Evolutionary conservation across 129 eudicot species (phyloP).

Genomic region (Tagetes erecta): DNA sequence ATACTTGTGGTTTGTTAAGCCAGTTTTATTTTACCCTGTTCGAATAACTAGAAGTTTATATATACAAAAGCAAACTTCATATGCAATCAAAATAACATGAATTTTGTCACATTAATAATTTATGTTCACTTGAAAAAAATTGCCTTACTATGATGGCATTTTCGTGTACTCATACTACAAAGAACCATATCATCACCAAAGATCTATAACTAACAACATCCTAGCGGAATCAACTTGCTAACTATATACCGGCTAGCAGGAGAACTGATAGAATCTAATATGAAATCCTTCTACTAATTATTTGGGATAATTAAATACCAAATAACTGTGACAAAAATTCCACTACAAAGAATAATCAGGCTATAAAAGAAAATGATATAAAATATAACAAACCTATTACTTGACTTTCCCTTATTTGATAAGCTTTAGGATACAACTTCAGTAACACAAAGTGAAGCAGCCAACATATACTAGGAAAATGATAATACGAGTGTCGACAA

Average conservation of each 20-base stretch:
- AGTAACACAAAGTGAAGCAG: conserved; percentile 50
- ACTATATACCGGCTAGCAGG: neutral
- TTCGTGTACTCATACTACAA: neutral
- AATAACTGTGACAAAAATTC: neutral
- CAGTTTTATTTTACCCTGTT: neutral
- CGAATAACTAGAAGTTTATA: neutral
- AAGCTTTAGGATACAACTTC: conserved; percentile 50
- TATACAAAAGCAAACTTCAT: neutral
- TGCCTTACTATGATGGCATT: no score
- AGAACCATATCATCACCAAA: neutral
- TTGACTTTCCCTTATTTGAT: conserved; percentile 48
- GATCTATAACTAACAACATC: neutral
- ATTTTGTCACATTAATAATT: no score
- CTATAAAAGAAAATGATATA: conserved; percentile 2
- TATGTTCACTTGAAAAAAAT: no score
- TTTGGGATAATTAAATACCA: neutral
- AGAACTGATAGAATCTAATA: neutral
- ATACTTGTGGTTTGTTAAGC: neutral
- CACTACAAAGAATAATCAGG: neutral
- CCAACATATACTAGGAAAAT: conserved; percentile 59
- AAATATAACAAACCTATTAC: conserved; percentile 38
- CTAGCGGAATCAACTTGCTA: neutral
- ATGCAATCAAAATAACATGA: no score
- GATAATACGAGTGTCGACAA: conserved; percentile 46
- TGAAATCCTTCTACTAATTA: neutral